Percentiles rank a stretch among this genome's conserved stretches.
Conservation (phyloP, 2,329 filamentous ascomycete genomes). For the Ilyonectria robusta region DNA sequence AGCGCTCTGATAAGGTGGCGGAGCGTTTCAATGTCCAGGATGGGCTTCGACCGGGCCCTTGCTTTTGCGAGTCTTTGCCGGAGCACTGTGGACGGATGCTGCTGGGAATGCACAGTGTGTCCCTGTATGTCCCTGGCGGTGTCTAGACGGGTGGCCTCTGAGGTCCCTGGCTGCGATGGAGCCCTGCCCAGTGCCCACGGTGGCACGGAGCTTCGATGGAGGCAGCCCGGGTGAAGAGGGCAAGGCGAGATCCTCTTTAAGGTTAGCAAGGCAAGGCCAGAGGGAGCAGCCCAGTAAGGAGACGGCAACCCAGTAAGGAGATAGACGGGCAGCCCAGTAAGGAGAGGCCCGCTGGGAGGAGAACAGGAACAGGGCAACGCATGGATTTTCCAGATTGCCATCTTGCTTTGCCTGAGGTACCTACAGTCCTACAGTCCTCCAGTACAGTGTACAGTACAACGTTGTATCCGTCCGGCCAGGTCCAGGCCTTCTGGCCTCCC, state of each 20-base stretch:
- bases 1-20: conserved; percentile 44
- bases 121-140: not conserved
- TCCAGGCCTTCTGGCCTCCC: not conserved
- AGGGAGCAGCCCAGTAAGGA: not conserved
- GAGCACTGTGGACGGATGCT: not conserved
- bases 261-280: not conserved
- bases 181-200: not conserved
- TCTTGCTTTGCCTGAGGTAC: not conserved
- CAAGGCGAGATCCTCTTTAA: conserved; percentile 2
- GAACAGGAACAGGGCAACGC: not conserved
- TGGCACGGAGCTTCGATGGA: conserved; percentile 10
- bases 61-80: conserved; percentile 9
- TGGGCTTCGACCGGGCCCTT: conserved; percentile 33
- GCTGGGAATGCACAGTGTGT: not conserved
- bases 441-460: not conserved
- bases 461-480: not conserved
- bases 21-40: conserved; percentile 45
- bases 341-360: not conserved
- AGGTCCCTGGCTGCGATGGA: not conserved
- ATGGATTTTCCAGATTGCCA: conserved; percentile 7
- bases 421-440: too few species aligned
- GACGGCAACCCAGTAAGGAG: conserved; percentile 13
- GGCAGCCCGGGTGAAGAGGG: not conserved
- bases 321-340: not conserved
- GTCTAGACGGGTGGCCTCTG: not conserved